Conservation (phyloP, 179 eudicot species). For the Drosera spatulata region DNA sequence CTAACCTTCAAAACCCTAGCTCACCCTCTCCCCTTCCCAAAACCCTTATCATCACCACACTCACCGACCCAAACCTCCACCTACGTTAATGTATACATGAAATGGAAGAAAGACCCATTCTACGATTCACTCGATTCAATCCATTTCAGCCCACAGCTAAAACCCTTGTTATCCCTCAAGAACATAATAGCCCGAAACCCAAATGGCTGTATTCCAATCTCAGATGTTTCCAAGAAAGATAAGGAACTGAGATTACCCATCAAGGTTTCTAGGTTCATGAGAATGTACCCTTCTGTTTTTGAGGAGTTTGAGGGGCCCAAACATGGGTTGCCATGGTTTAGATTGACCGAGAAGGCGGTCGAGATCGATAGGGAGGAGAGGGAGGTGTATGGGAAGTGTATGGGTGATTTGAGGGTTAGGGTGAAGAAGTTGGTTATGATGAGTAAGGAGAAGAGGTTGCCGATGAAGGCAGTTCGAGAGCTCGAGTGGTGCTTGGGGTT, state of each 20-base stretch:
- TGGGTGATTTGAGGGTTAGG: conserved; percentile 48
- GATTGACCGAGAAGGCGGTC: conserved; percentile 51
- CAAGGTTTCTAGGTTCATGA: conserved; percentile 67
- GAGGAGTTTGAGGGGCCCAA: conserved; percentile 72
- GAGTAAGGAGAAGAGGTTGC: conserved; percentile 54
- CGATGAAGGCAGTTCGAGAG: conserved; percentile 61
- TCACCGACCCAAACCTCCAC: conserved; percentile 26
- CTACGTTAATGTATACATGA: conserved; percentile 81
- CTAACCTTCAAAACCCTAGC: background rate
- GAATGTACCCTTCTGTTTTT: conserved; percentile 68
- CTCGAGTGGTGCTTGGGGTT: conserved; percentile 78
- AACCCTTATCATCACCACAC: conserved; percentile 11
- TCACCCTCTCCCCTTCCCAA: background rate
- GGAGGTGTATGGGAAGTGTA: conserved; percentile 33
- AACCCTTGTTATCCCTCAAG: conserved; percentile 58
- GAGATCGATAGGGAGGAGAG: conserved; percentile 54
- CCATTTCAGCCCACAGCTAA: conserved; percentile 41
- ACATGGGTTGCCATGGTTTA: conserved; percentile 82
- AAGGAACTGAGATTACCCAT: conserved; percentile 41
- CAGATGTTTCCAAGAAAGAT: conserved; percentile 60
- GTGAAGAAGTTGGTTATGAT: conserved; percentile 61
- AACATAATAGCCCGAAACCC: conserved; percentile 44
- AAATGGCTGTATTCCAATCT: conserved; percentile 58
- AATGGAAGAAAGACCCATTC: conserved; percentile 71
- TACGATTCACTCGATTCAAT: conserved; percentile 64